phyloP scores from a whole-genome alignment of 768 basidiomycete genomes.

The Panaeolus papilionaceus region DNA sequence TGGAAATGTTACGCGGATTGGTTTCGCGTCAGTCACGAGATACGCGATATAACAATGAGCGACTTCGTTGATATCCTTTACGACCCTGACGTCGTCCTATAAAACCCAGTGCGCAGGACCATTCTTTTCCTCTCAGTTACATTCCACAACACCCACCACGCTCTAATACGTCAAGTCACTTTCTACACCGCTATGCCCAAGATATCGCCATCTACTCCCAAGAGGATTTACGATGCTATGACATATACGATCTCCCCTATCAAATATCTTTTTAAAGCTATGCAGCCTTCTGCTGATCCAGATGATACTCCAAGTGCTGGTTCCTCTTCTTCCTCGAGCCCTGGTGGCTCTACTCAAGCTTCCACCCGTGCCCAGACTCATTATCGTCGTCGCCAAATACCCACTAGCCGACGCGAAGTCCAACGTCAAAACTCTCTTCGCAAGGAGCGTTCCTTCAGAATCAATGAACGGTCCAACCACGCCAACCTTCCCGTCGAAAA shows the following conservation, averaged over 20 bases:
- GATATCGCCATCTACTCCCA: not conserved
- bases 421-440: not conserved
- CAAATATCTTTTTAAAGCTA: not conserved
- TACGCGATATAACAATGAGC: not conserved
- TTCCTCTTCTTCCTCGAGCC: not conserved
- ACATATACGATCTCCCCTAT: not conserved
- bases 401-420: not conserved
- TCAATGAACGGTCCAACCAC: not conserved
- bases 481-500: not conserved
- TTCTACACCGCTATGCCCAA: slow-evolving; percentile 2
- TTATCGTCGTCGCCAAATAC: not conserved
- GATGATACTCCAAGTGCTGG: no score
- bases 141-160: not conserved
- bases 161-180: not conserved
- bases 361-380: not conserved
- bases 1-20: not conserved
- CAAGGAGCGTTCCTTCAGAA: slow-evolving; percentile 5
- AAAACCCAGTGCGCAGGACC: not conserved
- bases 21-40: slow-evolving; percentile 13
- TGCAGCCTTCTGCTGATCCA: not conserved
- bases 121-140: not conserved
- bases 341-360: not conserved
- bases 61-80: not conserved
- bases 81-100: not conserved
- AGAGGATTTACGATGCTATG: not conserved